These are phyloP conservation scores for Phaeoacremonium minimum DNA, from an alignment of 2,329 filamentous ascomycete species.

Conservation along the genomic window DNA sequence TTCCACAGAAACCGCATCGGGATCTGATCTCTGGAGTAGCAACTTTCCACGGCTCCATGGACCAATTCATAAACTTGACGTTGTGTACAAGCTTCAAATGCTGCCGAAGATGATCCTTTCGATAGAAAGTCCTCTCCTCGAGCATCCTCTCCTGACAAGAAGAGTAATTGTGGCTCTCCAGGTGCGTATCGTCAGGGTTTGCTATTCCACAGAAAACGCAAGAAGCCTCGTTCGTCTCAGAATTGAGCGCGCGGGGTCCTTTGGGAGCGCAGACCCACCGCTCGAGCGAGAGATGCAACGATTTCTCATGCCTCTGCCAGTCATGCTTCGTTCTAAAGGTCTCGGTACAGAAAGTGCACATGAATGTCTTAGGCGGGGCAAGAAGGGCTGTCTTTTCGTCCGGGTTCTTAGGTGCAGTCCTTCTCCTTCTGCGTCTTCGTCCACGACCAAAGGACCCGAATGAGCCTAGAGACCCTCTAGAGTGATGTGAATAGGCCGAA, in stretches of 20 bases:
- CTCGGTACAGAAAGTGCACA: slow-evolving; percentile 67
- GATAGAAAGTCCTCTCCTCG: slow-evolving; percentile 61
- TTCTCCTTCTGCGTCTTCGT: slow-evolving; percentile 45
- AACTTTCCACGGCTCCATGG: slow-evolving; percentile 62
- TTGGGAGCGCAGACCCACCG: slow-evolving; percentile 62
- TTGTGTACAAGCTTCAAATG: slow-evolving; percentile 60
- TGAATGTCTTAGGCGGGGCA: slow-evolving; percentile 51
- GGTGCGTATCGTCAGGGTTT: slow-evolving; percentile 50
- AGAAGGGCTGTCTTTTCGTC: slow-evolving; percentile 30
- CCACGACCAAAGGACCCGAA: slow-evolving; percentile 40
- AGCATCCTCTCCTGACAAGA: slow-evolving; percentile 62
- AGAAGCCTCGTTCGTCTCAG: slow-evolving; percentile 50
- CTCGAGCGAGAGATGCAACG: slow-evolving; percentile 59
- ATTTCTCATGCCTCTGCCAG: slow-evolving; percentile 69
- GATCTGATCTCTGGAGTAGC: slow-evolving; percentile 58
- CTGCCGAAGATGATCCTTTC: slow-evolving; percentile 64
- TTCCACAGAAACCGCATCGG: slow-evolving; percentile 62
- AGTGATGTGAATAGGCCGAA: slow-evolving; percentile 55
- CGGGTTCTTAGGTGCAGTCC: slow-evolving; percentile 29
- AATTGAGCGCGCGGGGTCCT: slow-evolving; percentile 50
- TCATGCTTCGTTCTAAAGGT: slow-evolving; percentile 66
- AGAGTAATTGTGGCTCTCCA: slow-evolving; percentile 56
- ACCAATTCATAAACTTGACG: slow-evolving; percentile 57
- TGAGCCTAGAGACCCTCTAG: slow-evolving; percentile 51
- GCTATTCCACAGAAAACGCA: slow-evolving; percentile 58